These are phyloP conservation scores for Coriolopsis trogii DNA, from an alignment of 1,284 basidiomycete genomes.

Conservation along the genomic window DNA sequence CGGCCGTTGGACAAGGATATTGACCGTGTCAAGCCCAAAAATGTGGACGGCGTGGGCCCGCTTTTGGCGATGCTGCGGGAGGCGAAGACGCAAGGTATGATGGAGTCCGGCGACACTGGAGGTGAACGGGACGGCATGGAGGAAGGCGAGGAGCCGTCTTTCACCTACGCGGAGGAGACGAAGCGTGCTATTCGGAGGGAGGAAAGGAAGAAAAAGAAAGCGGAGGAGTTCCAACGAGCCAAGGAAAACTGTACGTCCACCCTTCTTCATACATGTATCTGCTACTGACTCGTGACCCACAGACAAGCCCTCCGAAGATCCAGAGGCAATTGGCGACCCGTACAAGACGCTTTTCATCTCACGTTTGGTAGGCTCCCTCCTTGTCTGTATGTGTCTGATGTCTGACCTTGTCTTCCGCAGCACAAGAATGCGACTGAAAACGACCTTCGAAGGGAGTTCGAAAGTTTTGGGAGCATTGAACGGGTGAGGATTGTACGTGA, in stretches of 20 bases:
- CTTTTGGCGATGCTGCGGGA: conserved; percentile 79
- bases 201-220: conserved; percentile 77
- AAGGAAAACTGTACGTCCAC: conserved; percentile 78
- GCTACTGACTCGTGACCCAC: conserved; percentile 16
- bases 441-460: conserved; percentile 94
- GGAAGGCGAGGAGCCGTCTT: conserved; percentile 79
- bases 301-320: conserved; percentile 92
- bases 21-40: conserved; percentile 70
- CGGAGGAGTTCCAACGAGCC: conserved; percentile 78
- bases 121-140: conserved; percentile 67
- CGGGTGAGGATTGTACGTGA: conserved; percentile 90
- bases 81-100: conserved; percentile 69
- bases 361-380: conserved; percentile 65
- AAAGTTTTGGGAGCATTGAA: conserved; percentile 94
- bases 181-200: conserved; percentile 80
- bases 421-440: conserved; percentile 89
- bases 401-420: conserved; percentile 44
- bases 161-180: conserved; percentile 77
- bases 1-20: conserved; percentile 86
- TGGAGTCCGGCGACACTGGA: conserved; percentile 42
- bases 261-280: conserved; percentile 4
- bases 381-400: neutral
- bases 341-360: conserved; percentile 99
- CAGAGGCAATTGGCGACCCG: conserved; percentile 95
- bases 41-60: conserved; percentile 72